Evolutionary conservation across 2,329 filamentous ascomycete genomes (phyloP).

Genomic region (Phialophora expanda): DNA sequence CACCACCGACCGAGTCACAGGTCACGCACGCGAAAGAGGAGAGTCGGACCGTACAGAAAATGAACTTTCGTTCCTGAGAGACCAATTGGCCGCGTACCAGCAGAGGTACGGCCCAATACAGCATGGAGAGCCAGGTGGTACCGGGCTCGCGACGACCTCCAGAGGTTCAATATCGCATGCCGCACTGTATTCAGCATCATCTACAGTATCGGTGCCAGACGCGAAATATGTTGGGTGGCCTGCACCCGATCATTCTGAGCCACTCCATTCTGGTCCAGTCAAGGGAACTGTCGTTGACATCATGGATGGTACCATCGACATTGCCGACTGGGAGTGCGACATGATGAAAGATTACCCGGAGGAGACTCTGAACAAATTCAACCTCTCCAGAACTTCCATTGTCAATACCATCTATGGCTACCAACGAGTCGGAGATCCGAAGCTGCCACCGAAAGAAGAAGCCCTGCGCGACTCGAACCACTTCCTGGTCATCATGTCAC

Average conservation of each 20-base stretch:
- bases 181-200: slow-evolving; percentile 16
- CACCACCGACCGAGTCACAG: slow-evolving; percentile 85
- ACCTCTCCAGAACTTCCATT: slow-evolving; percentile 75
- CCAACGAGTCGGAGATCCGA: slow-evolving; percentile 59
- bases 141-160: slow-evolving; percentile 8
- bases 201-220: slow-evolving; percentile 27
- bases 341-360: slow-evolving; percentile 59
- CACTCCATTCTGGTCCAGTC: slow-evolving; percentile 46
- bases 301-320: slow-evolving; percentile 73
- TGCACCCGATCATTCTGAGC: slow-evolving; percentile 26
- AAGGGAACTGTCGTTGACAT: slow-evolving; percentile 78
- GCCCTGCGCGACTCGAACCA: slow-evolving; percentile 73
- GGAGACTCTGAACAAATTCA: slow-evolving; percentile 60
- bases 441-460: slow-evolving; percentile 67
- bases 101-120: slow-evolving; percentile 51
- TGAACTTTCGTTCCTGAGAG: slow-evolving; percentile 70
- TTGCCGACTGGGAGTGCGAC: slow-evolving; percentile 71
- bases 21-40: slow-evolving; percentile 76
- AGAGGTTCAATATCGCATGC: slow-evolving; percentile 10
- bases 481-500: slow-evolving; percentile 75
- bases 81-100: slow-evolving; percentile 71
- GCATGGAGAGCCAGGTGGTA: slow-evolving; percentile 9
- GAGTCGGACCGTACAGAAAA: slow-evolving; percentile 78
- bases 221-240: slow-evolving; percentile 39
- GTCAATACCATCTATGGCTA: slow-evolving; percentile 68